Conservation (phyloP, 257 asterid species). For the Striga asiatica region DNA sequence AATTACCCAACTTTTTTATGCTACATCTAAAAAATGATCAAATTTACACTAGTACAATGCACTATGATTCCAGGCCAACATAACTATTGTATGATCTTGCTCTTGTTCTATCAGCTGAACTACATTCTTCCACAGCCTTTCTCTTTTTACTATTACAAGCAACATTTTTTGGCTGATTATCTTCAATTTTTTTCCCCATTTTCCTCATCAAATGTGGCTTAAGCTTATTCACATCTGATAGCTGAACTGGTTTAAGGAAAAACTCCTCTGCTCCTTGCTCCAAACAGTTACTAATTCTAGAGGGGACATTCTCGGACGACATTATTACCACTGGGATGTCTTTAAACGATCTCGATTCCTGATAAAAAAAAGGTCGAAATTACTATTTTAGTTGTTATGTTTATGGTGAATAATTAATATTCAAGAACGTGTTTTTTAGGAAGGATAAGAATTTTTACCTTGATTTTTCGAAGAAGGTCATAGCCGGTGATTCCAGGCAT, state of each 20-base stretch:
- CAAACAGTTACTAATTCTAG: conserved; percentile 48
- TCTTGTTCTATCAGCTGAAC: too few species aligned
- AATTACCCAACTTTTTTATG: too few species aligned
- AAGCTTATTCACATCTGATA: background rate
- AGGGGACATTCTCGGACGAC: conserved; percentile 59
- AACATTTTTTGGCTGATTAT: too few species aligned
- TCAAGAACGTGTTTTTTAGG: too few species aligned
- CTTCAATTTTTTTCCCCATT: too few species aligned
- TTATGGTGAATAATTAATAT: too few species aligned
- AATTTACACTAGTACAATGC: too few species aligned
- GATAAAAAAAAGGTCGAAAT: background rate
- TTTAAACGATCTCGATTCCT: conserved; percentile 26
- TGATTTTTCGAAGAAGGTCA: conserved; percentile 46
- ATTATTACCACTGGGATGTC: conserved; percentile 67
- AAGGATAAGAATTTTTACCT: conserved; percentile 17
- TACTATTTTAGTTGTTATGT: background rate
- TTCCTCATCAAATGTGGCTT: conserved; percentile 7
- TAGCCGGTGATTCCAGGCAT: conserved; percentile 73
- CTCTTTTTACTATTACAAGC: too few species aligned
- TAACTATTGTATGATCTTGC: too few species aligned
- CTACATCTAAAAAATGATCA: too few species aligned
- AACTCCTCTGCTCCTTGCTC: conserved; percentile 59
- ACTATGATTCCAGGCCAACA: too few species aligned
- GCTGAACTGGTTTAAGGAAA: conserved; percentile 44
- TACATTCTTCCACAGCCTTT: too few species aligned